These are phyloP conservation scores for Trichopus zeylanicus DNA, from an alignment of 116 monocot species.

Conservation along the genomic window DNA sequence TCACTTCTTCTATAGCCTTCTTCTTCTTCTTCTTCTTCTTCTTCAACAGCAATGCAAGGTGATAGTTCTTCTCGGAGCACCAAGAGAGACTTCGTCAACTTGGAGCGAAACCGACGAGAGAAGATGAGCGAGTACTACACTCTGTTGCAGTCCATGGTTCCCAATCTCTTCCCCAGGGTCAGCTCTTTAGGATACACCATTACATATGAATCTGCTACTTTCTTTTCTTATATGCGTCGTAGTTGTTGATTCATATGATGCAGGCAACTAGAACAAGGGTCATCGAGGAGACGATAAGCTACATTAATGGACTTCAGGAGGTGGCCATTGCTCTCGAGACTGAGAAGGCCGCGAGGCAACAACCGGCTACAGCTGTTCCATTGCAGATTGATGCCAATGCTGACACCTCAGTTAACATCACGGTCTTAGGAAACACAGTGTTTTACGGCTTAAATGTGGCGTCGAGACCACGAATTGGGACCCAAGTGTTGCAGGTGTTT, in stretches of 20 bases:
- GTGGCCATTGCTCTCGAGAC: constrained; percentile 18
- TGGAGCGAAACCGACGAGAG: constrained; percentile 35
- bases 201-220: not conserved
- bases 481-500: constrained; percentile 28
- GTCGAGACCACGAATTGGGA: constrained; percentile 9
- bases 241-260: not conserved
- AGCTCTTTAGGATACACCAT: not conserved
- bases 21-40: not conserved
- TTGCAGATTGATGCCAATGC: no score
- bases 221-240: not conserved
- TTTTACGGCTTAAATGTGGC: constrained; percentile 23
- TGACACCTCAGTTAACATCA: constrained; percentile 5
- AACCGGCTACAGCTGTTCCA: not conserved
- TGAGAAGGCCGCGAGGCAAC: constrained; percentile 8
- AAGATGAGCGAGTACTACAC: constrained; percentile 35
- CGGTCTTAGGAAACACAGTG: constrained; percentile 12
- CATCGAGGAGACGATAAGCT: constrained; percentile 41
- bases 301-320: constrained; percentile 35
- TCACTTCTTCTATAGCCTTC: no score
- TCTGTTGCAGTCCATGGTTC: constrained; percentile 41
- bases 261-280: constrained; percentile 52
- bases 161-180: constrained; percentile 51
- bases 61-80: not conserved
- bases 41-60: not conserved
- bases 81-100: constrained; percentile 8